phyloP scores from a whole-genome alignment of 306 rosid genomes.

The Heteromeles arbutifolia region DNA sequence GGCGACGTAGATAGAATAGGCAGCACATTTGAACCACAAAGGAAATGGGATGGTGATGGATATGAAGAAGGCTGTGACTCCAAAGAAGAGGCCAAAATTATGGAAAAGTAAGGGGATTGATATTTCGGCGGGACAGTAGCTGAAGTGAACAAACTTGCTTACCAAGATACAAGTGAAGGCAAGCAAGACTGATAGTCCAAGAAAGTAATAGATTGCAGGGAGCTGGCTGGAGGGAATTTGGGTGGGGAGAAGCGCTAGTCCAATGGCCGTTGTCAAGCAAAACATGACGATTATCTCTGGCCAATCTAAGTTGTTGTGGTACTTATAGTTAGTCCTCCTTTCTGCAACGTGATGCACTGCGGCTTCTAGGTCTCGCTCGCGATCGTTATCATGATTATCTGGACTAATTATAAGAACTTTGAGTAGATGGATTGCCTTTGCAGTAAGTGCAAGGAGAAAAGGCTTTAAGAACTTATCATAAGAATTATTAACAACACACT shows the following conservation, averaged over 20 bases:
- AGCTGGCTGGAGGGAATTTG: background rate
- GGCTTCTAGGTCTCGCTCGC: background rate
- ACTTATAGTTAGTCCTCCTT: too few relatives aligned
- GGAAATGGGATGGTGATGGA: background rate
- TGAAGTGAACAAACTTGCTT: background rate
- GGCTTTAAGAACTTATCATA: background rate
- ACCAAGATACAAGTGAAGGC: constrained; percentile 2
- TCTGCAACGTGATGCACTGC: background rate
- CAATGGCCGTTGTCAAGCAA: background rate
- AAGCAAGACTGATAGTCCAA: background rate
- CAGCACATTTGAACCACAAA: background rate
- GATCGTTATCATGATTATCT: background rate
- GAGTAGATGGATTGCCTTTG: too few relatives aligned
- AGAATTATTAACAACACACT: too few relatives aligned
- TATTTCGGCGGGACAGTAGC: background rate
- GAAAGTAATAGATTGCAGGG: background rate
- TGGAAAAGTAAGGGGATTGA: background rate
- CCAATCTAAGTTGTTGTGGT: background rate
- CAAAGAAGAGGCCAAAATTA: background rate
- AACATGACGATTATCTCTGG: background rate
- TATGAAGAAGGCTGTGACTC: background rate
- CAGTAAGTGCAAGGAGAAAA: background rate
- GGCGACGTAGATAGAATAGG: background rate
- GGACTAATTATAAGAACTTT: too few relatives aligned
- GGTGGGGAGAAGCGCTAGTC: background rate